Conservation (phyloP, 1,284 basidiomycete species). For the Ganoderma boninense region DNA sequence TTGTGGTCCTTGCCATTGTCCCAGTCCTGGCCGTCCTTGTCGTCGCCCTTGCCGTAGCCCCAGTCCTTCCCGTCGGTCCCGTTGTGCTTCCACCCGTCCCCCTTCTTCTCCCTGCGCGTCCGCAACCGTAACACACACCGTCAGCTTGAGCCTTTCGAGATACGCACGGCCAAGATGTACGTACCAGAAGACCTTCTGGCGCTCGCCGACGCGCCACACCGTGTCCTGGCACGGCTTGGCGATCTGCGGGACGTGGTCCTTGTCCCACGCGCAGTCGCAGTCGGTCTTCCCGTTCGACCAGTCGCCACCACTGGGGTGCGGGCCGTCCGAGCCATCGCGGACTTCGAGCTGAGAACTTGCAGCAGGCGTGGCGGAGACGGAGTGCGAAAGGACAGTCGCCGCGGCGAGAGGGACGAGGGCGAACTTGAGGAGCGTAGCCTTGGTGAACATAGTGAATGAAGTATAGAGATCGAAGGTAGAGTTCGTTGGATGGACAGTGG, state of each 20-base stretch:
- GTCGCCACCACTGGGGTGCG: not conserved
- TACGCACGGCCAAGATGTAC: not conserved
- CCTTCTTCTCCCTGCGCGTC: not conserved
- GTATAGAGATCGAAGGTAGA: not conserved
- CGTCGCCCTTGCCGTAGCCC: not conserved
- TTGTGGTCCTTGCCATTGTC: not conserved
- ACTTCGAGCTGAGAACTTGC: not conserved
- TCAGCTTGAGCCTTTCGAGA: not conserved
- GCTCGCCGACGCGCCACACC: constrained; percentile 3
- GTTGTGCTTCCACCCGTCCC: not conserved
- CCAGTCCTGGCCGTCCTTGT: not conserved
- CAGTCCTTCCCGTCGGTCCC: not conserved
- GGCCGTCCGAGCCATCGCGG: not conserved
- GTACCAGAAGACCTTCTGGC: not conserved
- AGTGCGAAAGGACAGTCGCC: not conserved
- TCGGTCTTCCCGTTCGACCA: not conserved
- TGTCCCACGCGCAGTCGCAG: not conserved
- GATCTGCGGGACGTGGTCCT: not conserved
- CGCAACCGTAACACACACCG: too few species aligned
- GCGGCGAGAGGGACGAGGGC: not conserved
- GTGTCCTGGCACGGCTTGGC: not conserved
- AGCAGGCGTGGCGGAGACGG: not conserved
- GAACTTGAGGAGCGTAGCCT: not conserved
- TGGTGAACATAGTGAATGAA: not conserved
- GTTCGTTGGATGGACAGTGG: not conserved